phyloP scores from a whole-genome alignment of 805 yeast species.

The Ogataea nakhonphanomensis region DNA sequence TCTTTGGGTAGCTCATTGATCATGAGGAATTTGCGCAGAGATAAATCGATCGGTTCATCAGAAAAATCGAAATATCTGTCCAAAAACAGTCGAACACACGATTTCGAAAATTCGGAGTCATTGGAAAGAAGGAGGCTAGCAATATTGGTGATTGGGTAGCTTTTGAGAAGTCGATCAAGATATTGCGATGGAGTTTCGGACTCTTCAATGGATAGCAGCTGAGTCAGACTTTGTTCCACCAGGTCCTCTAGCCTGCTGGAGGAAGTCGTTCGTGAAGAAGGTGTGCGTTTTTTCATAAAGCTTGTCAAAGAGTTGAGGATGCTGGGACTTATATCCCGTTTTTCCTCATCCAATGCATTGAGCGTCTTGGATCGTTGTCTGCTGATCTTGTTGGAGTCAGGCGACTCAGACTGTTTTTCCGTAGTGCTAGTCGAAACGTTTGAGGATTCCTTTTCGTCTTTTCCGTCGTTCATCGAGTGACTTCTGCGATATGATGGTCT shows the following conservation, averaged over 20 bases:
- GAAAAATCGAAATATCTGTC: slow-evolving; percentile 44
- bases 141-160: slow-evolving; percentile 25
- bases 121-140: slow-evolving; percentile 30
- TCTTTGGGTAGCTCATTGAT: slow-evolving; percentile 63
- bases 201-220: slow-evolving; percentile 9
- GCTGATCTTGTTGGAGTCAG: slow-evolving; percentile 12
- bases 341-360: slow-evolving; percentile 24
- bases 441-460: slow-evolving; percentile 1
- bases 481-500: slow-evolving; percentile 22
- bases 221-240: slow-evolving; percentile 1
- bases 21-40: slow-evolving; percentile 58
- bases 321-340: slow-evolving; percentile 18
- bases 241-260: slow-evolving; percentile 10
- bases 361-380: slow-evolving; percentile 35
- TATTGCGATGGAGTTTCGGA: slow-evolving; percentile 33
- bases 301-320: slow-evolving; percentile 29
- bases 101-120: slow-evolving; percentile 29
- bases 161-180: slow-evolving; percentile 29
- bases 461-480: slow-evolving; percentile 19
- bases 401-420: slow-evolving; percentile 7
- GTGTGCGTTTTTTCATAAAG: slow-evolving; percentile 25
- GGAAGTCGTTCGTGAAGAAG: slow-evolving; percentile 10
- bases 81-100: slow-evolving; percentile 24
- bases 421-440: neutral
- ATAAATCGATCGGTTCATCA: slow-evolving; percentile 60